Base-by-base conservation (phyloP, 768 basidiomycete species). In the Tulasnella sp. region DNA sequence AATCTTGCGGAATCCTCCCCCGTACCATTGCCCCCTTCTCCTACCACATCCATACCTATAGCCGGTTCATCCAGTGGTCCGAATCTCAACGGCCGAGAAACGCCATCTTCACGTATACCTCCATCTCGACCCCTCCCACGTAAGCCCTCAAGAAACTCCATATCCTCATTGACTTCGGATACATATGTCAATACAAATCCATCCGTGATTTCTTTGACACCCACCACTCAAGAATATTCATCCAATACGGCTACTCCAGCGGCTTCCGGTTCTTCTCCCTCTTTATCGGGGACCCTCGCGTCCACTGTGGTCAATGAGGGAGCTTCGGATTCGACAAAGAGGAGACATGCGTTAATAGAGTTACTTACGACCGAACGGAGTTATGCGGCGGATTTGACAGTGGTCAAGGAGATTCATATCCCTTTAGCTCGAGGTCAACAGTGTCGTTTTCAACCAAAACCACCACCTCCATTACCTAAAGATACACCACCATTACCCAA, bases 371-470 rank as follows among this genome's bases (percentile, higher is more conserved):
- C 83, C 19, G 86, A 90, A 60, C 71, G 82, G 24, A 81, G 83
- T 1, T 88, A 88, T 64, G 80, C 86, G 10, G 78, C 78, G n/a
- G 87, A 89, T 69, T 70, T 90, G 24, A 80, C 79, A 13, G 69
- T 88, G 48, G 77, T 89, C 56, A 72, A 79, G 47, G 79, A 83
- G 54, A 72, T 88, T 22, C 80, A 89, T 58, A 78, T 88, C 34
- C 84, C 84, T 5, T 65, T 86, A 46, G 86, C 85, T 40, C 68
- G 81, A 59, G 85, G 86, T 13, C 67, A 69, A 2, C 58, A 70
- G 5, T 65, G 71, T 4, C 41, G 31, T 3, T 45, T 55, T n/a
- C 34, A 54, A 31, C 37, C 53, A n/a, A n/a, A n/a, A n/a, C n/a
- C n/a, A n/a, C n/a, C 3, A 25, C 22, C 12, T 50, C 48, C 9